A percentile compares a stretch with the other conserved stretches of the same genome.
Conservation (phyloP, 73 alveolate species). For the Stentor roeselii region DNA sequence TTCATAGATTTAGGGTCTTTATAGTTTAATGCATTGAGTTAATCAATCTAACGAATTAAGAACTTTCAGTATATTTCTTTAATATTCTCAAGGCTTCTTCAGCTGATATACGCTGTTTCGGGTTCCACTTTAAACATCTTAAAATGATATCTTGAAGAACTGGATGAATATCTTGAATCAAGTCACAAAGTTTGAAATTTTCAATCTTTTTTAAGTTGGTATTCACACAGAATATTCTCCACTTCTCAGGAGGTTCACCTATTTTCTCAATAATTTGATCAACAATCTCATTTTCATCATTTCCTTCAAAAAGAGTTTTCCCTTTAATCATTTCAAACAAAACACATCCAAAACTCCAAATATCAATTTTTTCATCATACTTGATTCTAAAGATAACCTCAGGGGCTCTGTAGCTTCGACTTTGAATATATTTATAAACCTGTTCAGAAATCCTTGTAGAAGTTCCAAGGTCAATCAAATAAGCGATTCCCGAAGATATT, state of each 20-base stretch:
- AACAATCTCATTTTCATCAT: conserved; percentile 55
- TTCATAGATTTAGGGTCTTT: not conserved
- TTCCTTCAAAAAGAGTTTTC: conserved; percentile 90
- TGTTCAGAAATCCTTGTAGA: conserved; percentile 52
- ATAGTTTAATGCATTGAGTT: not conserved
- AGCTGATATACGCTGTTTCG: too few species aligned
- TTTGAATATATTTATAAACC: conserved; percentile 62
- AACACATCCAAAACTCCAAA: conserved; percentile 97
- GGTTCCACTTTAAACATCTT: too few species aligned
- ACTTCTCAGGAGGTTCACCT: not conserved
- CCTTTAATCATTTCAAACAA: conserved; percentile 88
- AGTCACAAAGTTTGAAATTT: too few species aligned
- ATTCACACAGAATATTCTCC: too few species aligned
- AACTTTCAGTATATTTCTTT: too few species aligned
- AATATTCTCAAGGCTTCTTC: too few species aligned
- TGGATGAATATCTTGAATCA: too few species aligned
- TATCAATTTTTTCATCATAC: conserved; percentile 94
- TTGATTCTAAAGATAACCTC: conserved; percentile 89
- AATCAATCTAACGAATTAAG: too few species aligned
- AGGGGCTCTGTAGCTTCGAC: conserved; percentile 86
- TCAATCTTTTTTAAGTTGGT: too few species aligned
- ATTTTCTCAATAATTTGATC: conserved; percentile 50
- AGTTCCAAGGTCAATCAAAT: conserved; percentile 63
- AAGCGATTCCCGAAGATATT: not conserved
- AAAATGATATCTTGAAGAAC: too few species aligned